Conservation (phyloP, 2,329 filamentous ascomycete genomes). For the Arthrinium phaeospermum region DNA sequence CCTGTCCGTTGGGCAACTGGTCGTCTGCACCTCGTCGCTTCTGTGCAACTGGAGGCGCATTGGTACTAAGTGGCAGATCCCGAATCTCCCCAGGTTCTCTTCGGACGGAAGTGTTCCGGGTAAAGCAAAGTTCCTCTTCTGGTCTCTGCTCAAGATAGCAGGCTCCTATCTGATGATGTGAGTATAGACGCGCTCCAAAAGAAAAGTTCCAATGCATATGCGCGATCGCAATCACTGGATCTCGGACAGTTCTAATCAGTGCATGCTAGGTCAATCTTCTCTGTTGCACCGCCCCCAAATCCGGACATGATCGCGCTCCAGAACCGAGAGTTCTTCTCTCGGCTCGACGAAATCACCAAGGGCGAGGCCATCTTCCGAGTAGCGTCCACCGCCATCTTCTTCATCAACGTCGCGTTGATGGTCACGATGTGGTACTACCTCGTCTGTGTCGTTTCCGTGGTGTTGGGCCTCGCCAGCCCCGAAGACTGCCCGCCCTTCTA, state of each 20-base stretch:
- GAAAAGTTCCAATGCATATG: too few relatives aligned
- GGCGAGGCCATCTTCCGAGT: slow-evolving; percentile 10
- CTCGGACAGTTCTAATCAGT: neutral
- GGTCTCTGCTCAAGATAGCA: neutral
- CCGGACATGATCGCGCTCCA: neutral
- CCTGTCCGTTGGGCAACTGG: neutral
- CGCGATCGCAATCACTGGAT: neutral
- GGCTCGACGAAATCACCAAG: neutral
- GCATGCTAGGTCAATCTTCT: neutral
- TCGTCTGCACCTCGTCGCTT: neutral
- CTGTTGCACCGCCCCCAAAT: slow-evolving; percentile 13
- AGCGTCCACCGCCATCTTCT: neutral
- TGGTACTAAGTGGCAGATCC: slow-evolving; percentile 19
- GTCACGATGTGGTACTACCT: slow-evolving; percentile 10
- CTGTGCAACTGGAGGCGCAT: slow-evolving; percentile 18
- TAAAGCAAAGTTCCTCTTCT: neutral
- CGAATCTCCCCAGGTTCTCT: neutral
- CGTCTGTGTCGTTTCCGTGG: neutral
- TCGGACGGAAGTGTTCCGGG: slow-evolving; percentile 1
- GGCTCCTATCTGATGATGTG: neutral
- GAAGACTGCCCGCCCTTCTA: slow-evolving; percentile 14
- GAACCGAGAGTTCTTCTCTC: neutral
- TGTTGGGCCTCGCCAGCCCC: neutral
- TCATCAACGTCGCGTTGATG: slow-evolving; percentile 12
- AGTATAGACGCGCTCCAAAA: neutral